A percentile compares a stretch with the other conserved stretches of the same genome.
These are phyloP conservation scores for Colletotrichum cordylinicola DNA, from an alignment of 2,329 filamentous ascomycete species.

Conservation along the genomic window DNA sequence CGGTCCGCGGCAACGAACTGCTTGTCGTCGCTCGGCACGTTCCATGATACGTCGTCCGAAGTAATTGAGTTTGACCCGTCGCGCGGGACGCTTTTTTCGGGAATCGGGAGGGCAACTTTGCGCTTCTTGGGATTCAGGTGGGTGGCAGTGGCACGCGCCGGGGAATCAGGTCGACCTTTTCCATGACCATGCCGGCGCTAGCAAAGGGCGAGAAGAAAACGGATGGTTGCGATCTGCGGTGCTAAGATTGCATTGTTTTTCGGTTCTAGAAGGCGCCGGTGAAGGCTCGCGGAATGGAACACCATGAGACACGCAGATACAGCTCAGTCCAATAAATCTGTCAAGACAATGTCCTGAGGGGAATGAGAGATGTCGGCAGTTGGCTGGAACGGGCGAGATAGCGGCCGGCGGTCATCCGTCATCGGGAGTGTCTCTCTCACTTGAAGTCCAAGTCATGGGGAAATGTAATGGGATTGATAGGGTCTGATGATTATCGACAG, in stretches of 20 bases:
- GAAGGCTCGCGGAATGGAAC: not conserved
- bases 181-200: not conserved
- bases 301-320: not conserved
- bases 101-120: not conserved
- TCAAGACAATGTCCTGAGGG: not conserved
- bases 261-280: not conserved
- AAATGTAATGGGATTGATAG: not conserved
- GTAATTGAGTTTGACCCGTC: not conserved
- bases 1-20: not conserved
- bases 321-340: not conserved
- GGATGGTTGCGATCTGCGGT: not conserved
- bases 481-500: not conserved
- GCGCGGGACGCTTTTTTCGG: not conserved
- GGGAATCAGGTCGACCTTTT: not conserved
- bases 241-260: not conserved
- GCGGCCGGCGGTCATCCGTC: not conserved
- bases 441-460: not conserved
- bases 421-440: not conserved
- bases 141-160: not conserved
- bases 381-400: not conserved
- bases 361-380: not conserved
- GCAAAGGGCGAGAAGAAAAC: not conserved
- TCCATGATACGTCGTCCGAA: conserved; percentile 4
- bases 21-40: not conserved
- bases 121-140: not conserved